Base-by-base conservation (phyloP, 345 rosid genomes). In the Lepidium sativum region DNA sequence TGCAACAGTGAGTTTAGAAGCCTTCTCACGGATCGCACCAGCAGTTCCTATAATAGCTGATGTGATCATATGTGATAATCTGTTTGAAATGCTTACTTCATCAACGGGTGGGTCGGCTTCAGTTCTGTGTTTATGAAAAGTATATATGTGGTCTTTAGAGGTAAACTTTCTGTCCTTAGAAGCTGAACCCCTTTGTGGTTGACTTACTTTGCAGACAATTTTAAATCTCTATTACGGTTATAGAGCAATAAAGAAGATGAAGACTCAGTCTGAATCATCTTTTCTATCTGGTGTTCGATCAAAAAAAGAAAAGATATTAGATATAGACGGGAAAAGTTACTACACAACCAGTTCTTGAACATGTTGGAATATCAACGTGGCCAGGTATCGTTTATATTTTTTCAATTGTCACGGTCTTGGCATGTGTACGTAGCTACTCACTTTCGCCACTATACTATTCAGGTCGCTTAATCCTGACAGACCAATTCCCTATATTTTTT, bases 291-390 rank as follows among this genome's bases (percentile, higher is more conserved):
- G 80, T 31, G 57, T 76, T 54, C 92, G 97, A 58, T 74, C 78
- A n/a, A 86, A 77, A 80, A 81, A 69, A 61, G 96, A 94, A 68
- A 88, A 80, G 81, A 84, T 94, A 67, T 74, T 94, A 20, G 97
- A 91, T 77, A 80, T 94, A 59, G 99, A 94, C 68, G 99, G 99
- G 68, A 91, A 91, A 89, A 2, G 89, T 90, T 74, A 88, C 97
- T 41, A 86, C 91, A 33, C 97, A 91, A 69, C 97, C 99, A 18
- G 96, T 91, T 80, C 95, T 94, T 60, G 99, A 94, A 79, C 99
- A 94, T 79, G 82, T 94, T 17, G 99, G 97, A 60, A 77, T 86
- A 68, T 94, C 97, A 63, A 82, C 92, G 16, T 91, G 99, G 99
- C 97, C 95, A 60, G 98, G 98, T 92, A 68, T 45, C 12, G 27